Conservation (phyloP, 2,329 filamentous ascomycete species). For the Lomentospora prolificans region DNA sequence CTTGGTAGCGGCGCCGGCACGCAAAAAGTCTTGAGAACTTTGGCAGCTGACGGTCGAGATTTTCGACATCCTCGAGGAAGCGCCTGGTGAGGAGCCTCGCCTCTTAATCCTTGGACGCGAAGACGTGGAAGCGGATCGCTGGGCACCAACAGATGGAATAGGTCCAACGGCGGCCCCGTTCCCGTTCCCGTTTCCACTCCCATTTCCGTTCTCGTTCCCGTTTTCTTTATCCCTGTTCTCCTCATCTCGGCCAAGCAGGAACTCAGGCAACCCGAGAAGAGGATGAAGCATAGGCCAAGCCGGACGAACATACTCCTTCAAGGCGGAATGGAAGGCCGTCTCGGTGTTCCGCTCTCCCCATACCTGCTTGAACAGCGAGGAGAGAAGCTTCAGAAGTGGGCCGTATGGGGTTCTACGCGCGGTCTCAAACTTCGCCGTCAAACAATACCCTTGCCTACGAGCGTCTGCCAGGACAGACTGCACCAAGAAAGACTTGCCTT, state of each 20-base stretch:
- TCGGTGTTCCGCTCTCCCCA: conserved; percentile 58
- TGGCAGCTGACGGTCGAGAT: conserved; percentile 33
- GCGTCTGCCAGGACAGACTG: conserved; percentile 54
- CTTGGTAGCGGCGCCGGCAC: conserved; percentile 48
- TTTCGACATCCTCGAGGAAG: conserved; percentile 16
- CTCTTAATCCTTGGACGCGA: conserved; percentile 1
- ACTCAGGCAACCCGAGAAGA: conserved; percentile 56
- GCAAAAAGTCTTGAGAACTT: conserved; percentile 50
- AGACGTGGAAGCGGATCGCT: conserved; percentile 1
- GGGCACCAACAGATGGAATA: not conserved
- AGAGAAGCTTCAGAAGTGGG: conserved; percentile 53
- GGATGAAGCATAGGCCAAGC: conserved; percentile 56
- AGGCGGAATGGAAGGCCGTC: conserved; percentile 49
- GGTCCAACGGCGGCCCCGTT: not conserved
- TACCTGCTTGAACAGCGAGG: conserved; percentile 56
- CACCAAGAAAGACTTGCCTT: conserved; percentile 57
- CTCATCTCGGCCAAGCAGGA: conserved; percentile 48
- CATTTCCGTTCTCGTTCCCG: not conserved
- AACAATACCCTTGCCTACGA: conserved; percentile 52
- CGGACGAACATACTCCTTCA: conserved; percentile 53
- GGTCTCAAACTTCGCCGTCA: conserved; percentile 56
- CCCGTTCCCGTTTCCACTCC: not conserved
- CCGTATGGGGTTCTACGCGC: conserved; percentile 52
- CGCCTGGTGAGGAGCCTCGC: conserved; percentile 13
- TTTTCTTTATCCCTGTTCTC: not conserved